Conservation (phyloP, 2,329 filamentous ascomycete species). For the Talaromyces sp. region DNA sequence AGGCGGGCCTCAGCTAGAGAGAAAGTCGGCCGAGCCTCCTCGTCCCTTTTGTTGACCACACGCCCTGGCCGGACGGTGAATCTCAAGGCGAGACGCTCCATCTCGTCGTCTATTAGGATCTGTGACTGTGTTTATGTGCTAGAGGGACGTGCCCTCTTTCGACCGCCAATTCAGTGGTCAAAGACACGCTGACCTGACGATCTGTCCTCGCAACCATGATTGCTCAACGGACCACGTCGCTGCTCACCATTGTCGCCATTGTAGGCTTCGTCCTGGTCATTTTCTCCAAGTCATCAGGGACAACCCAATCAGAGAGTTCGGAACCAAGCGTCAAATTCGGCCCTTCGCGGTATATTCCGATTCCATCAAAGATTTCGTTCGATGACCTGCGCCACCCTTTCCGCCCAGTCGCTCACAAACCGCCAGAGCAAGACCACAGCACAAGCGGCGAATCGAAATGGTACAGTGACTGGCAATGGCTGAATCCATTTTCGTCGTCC, state of each 20-base stretch:
- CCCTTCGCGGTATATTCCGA: slow-evolving; percentile 28
- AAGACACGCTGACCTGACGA: not conserved
- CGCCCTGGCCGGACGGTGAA: not conserved
- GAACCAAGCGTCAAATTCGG: slow-evolving; percentile 17
- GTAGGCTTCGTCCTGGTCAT: slow-evolving; percentile 41
- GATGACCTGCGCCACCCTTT: slow-evolving; percentile 59
- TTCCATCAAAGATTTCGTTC: slow-evolving; percentile 41
- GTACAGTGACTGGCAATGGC: slow-evolving; percentile 88
- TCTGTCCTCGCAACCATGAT: slow-evolving; percentile 25
- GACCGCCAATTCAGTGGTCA: not conserved
- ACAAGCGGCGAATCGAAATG: slow-evolving; percentile 74
- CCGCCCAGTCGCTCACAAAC: slow-evolving; percentile 64
- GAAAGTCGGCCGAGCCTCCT: not conserved
- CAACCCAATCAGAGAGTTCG: slow-evolving; percentile 17
- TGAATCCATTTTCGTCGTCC: slow-evolving; percentile 79
- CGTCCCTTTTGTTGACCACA: not conserved
- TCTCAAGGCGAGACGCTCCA: not conserved
- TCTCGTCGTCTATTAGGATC: not conserved
- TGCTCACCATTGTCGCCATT: slow-evolving; percentile 40
- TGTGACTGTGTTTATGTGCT: not conserved
- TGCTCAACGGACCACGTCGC: slow-evolving; percentile 35
- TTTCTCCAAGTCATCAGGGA: slow-evolving; percentile 37
- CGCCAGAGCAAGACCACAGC: slow-evolving; percentile 71
- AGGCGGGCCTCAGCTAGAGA: not conserved
- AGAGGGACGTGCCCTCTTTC: not conserved